Conservation (phyloP, 2,329 filamentous ascomycete genomes). For the Exserohilum turcica region DNA sequence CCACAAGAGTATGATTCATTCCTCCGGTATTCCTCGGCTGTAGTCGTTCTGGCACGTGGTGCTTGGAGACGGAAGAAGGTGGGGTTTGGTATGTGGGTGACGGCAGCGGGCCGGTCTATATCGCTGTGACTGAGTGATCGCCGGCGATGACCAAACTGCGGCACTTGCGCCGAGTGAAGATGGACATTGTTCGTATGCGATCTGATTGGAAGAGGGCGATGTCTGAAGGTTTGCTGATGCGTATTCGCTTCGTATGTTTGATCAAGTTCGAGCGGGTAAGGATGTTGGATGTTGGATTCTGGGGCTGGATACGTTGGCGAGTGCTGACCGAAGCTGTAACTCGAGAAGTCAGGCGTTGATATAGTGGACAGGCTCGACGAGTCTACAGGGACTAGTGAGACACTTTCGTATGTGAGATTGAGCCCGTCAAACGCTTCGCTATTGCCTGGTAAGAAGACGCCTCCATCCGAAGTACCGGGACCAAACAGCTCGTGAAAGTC, state of each 20-base stretch:
- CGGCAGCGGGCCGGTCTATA: constrained; percentile 16
- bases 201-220: constrained; percentile 10
- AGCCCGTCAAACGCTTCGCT: constrained; percentile 14
- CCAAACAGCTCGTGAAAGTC: constrained; percentile 20
- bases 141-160: constrained; percentile 26
- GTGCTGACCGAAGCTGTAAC: constrained; percentile 16
- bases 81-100: constrained; percentile 18
- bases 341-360: constrained; percentile 19
- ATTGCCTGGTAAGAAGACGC: constrained; percentile 9
- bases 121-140: constrained; percentile 38
- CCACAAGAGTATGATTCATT: constrained; percentile 3
- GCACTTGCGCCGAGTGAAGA: constrained; percentile 4
- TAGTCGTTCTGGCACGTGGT: constrained; percentile 14
- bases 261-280: constrained; percentile 25
- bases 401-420: constrained; percentile 7
- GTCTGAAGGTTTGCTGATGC: background rate
- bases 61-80: constrained; percentile 32
- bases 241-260: constrained; percentile 6
- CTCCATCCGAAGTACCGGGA: background rate
- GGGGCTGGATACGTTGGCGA: constrained; percentile 18
- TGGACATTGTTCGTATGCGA: constrained; percentile 11
- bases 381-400: background rate
- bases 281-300: constrained; percentile 16
- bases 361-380: constrained; percentile 10
- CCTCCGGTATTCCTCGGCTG: constrained; percentile 9